Evolutionary conservation across 2,329 filamentous ascomycete species (phyloP).

Genomic region (Botrytis squamosa): DNA sequence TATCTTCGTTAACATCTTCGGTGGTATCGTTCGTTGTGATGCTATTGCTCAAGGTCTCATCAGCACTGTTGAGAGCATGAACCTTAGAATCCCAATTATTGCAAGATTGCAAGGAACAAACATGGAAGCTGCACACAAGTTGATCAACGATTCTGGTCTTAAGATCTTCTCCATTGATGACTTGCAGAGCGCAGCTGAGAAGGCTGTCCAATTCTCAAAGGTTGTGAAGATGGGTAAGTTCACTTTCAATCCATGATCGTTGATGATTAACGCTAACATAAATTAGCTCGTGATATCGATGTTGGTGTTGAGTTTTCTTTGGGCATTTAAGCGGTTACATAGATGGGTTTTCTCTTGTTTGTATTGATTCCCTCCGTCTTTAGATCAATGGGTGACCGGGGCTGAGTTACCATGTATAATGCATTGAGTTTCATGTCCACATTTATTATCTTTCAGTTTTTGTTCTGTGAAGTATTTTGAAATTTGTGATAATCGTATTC

Average conservation of each 20-base stretch:
- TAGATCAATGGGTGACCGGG: constrained; percentile 30
- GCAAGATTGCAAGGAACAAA: constrained; percentile 97
- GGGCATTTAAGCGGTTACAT: constrained; percentile 65
- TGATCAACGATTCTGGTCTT: constrained; percentile 93
- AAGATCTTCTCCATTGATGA: constrained; percentile 99
- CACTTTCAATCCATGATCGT: neutral
- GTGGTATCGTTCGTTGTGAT: constrained; percentile 97
- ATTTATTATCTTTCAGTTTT: neutral
- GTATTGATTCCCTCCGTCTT: constrained; percentile 38
- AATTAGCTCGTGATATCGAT: constrained; percentile 83
- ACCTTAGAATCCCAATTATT: constrained; percentile 95
- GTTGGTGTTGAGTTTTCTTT: constrained; percentile 94
- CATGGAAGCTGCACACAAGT: constrained; percentile 89
- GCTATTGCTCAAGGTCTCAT: constrained; percentile 96
- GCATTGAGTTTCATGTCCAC: constrained; percentile 24
- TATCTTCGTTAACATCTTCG: constrained; percentile 99
- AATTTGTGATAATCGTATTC: neutral
- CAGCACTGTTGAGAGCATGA: constrained; percentile 89
- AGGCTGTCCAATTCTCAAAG: constrained; percentile 98
- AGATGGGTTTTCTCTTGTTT: constrained; percentile 31
- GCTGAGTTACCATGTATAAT: constrained; percentile 38
- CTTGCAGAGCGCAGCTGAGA: constrained; percentile 94
- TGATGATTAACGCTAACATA: constrained; percentile 32
- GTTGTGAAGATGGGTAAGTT: constrained; percentile 93
- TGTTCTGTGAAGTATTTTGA: neutral